Conservation (phyloP, 192 early-diverging fungal genomes). For the Dissophora ornata region DNA sequence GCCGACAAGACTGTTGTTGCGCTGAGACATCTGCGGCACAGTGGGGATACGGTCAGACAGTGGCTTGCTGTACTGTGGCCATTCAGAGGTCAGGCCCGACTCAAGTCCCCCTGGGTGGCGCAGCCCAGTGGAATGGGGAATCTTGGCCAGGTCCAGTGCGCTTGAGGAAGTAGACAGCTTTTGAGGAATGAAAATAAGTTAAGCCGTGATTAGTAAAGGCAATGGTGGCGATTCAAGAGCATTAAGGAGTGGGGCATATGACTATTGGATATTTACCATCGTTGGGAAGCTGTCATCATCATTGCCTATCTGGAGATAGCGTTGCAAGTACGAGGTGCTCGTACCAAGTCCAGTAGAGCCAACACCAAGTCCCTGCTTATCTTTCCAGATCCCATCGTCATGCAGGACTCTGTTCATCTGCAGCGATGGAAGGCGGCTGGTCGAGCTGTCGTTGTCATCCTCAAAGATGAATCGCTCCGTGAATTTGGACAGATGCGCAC, state of each 20-base stretch:
- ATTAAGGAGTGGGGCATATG: too few relatives aligned
- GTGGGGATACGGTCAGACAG: conserved; percentile 30
- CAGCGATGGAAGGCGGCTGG: conserved; percentile 29
- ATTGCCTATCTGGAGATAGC: conserved; percentile 55
- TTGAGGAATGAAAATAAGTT: neutral
- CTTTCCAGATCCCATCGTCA: conserved; percentile 49
- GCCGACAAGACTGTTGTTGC: conserved; percentile 52
- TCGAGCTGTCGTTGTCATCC: conserved; percentile 51
- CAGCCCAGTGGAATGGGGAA: conserved; percentile 47
- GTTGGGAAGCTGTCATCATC: conserved; percentile 60
- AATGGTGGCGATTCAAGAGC: too few relatives aligned
- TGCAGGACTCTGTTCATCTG: conserved; percentile 51
- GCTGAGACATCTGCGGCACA: conserved; percentile 34
- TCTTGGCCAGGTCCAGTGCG: conserved; percentile 57
- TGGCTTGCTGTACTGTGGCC: conserved; percentile 58
- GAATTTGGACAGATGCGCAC: conserved; percentile 53
- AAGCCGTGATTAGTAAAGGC: too few relatives aligned
- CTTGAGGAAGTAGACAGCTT: conserved; percentile 59
- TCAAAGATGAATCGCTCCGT: conserved; percentile 61
- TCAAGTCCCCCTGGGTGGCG: conserved; percentile 59
- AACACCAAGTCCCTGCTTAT: conserved; percentile 37
- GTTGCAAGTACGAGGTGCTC: conserved; percentile 51
- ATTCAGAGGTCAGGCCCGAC: conserved; percentile 56
- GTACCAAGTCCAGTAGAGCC: conserved; percentile 25
- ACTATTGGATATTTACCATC: conserved; percentile 43